Conservation (phyloP, 768 basidiomycete genomes). For the Naematelia encephala region DNA sequence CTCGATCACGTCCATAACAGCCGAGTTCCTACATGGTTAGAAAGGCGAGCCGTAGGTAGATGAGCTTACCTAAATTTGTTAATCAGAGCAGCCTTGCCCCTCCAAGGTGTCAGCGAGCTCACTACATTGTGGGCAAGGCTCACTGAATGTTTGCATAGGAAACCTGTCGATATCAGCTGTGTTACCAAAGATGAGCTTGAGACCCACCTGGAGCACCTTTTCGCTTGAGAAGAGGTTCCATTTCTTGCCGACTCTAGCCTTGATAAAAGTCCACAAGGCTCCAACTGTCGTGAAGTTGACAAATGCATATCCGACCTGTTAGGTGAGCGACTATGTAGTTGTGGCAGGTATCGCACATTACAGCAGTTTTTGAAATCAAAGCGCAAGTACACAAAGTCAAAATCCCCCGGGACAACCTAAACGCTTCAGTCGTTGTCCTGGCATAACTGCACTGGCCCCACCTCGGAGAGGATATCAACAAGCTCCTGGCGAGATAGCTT, state of each 20-base stretch:
- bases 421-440: neutral
- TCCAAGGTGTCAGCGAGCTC: constrained; percentile 4
- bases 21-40: constrained; percentile 35
- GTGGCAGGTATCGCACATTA: constrained; percentile 32
- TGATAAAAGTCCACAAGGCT: constrained; percentile 37
- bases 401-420: constrained; percentile 46
- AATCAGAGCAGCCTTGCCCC: constrained; percentile 43
- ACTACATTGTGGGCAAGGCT: constrained; percentile 2
- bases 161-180: constrained; percentile 26
- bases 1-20: constrained; percentile 45
- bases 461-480: constrained; percentile 43
- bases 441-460: constrained; percentile 15
- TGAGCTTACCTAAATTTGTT: constrained; percentile 43
- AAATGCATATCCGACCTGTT: constrained; percentile 47
- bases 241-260: constrained; percentile 41
- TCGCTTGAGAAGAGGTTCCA: constrained; percentile 49
- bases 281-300: constrained; percentile 45
- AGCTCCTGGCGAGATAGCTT: constrained; percentile 47
- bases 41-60: neutral
- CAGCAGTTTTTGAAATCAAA: constrained; percentile 50
- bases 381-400: constrained; percentile 49
- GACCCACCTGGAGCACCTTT: constrained; percentile 46
- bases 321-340: neutral
- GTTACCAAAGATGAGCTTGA: neutral
- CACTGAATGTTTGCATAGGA: constrained; percentile 49